Conservation (phyloP, 2,329 filamentous ascomycete genomes). For the Neofusicoccum sp. region DNA sequence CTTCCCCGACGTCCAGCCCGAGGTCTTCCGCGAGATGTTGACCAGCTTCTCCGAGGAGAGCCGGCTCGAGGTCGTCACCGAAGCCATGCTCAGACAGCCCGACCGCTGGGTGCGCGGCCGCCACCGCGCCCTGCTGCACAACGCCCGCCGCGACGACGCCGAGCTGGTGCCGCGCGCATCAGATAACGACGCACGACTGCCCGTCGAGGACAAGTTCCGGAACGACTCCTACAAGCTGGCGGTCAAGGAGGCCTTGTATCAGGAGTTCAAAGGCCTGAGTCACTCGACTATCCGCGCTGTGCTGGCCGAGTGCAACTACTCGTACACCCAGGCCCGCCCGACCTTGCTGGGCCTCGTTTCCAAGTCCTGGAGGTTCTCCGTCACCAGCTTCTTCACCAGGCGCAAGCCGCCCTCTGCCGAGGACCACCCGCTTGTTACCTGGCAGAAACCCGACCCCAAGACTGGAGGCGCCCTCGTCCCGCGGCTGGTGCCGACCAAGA, state of each 20-base stretch:
- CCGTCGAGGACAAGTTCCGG: slow-evolving; percentile 66
- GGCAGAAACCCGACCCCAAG: slow-evolving; percentile 39
- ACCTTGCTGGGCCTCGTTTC: slow-evolving; percentile 67
- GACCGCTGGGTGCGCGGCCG: slow-evolving; percentile 69
- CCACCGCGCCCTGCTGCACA: slow-evolving; percentile 45
- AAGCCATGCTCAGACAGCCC: slow-evolving; percentile 71
- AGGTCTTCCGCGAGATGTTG: slow-evolving; percentile 81
- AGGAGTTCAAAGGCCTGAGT: slow-evolving; percentile 73
- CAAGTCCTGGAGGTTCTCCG: slow-evolving; percentile 74
- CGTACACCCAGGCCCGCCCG: slow-evolving; percentile 68
- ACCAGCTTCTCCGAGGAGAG: slow-evolving; percentile 72
- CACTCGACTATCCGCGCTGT: slow-evolving; percentile 74
- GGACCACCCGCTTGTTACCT: slow-evolving; percentile 62
- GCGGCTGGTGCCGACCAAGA: slow-evolving; percentile 64
- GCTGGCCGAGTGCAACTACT: slow-evolving; percentile 76
- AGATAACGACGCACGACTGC: slow-evolving; percentile 28
- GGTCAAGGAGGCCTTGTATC: slow-evolving; percentile 64
- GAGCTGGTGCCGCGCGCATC: slow-evolving; percentile 24
- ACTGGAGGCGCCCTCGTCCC: slow-evolving; percentile 56
- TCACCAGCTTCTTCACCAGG: slow-evolving; percentile 68
- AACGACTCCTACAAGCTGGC: slow-evolving; percentile 66
- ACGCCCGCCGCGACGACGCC: slow-evolving; percentile 32
- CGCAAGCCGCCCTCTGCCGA: slow-evolving; percentile 56
- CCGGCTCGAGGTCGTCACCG: slow-evolving; percentile 71
- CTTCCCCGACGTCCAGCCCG: slow-evolving; percentile 77